Evolutionary conservation across 1,284 basidiomycete species (phyloP), one percentile per base, ranked within the genome.

Genomic region (Tylopilus sp.): DNA sequence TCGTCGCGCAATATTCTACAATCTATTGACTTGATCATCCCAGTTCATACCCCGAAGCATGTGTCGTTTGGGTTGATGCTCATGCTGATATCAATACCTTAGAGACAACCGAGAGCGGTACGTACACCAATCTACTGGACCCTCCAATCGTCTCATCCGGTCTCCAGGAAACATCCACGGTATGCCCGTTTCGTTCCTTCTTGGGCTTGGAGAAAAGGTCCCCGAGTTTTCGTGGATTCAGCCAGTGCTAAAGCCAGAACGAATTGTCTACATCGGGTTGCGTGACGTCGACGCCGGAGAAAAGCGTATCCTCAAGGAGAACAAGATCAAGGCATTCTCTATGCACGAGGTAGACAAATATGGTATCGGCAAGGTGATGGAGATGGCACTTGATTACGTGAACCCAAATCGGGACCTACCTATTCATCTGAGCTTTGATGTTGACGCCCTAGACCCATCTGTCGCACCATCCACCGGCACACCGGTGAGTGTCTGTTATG

Each of bases 281-380:
- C 87, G 96, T 53, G 96, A 99, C 71, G 75, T 99, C 53, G 96
- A 99, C 65, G 71, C 77, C 7, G 91, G 84, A 40, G 96, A 99
- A 75, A 93, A 93, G 72, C 79, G 77, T 57, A 90, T 99, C 60
- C 77, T 99, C 52, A 83, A 78, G 60, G 83, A 95, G 61, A 78
- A 92, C 70, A 83, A 80, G 51, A 97, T 99, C 78, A 93, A 91
- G 69, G 89, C 87, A 10, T 99, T 91, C 77, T 90, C 87, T 56
- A 99, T 99, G 96, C 94, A 98, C 73, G 92, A 99, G 58, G 88
- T 99, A 48, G 96, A 99, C 74, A 91, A 85, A 72, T 89, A 92
- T 65, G 96, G 96, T 43, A 99, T 99, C 58, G 95, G 92, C 26
- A 83, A 84, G 63, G 91, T 98, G 50, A 86, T 98, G 51, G 91